Evolutionary conservation across 306 rosid genomes (phyloP).

Genomic region (Prunus mongolica): DNA sequence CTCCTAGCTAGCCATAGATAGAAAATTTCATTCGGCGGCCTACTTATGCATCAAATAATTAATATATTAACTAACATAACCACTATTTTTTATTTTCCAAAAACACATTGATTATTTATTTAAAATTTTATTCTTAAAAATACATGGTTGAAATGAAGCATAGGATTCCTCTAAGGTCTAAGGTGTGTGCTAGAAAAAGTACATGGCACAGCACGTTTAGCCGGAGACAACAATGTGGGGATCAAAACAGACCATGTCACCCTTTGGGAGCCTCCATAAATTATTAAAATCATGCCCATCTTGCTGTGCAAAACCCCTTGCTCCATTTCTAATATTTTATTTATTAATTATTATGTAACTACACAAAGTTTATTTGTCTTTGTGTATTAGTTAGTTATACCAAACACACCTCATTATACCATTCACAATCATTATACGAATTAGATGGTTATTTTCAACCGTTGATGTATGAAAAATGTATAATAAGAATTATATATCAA

Average conservation of each 20-base stretch:
- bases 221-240: constrained; percentile 29
- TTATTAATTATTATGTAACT: background rate
- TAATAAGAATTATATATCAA: background rate
- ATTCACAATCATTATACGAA: background rate
- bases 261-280: constrained; percentile 1
- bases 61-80: background rate
- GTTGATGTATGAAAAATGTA: no score
- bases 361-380: background rate
- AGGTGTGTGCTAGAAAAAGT: constrained; percentile 14
- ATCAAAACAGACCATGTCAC: constrained; percentile 23
- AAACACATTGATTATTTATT: background rate
- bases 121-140: no score
- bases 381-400: background rate
- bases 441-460: background rate
- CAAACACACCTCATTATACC: constrained; percentile 7
- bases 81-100: background rate
- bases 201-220: constrained; percentile 30
- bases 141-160: constrained; percentile 19
- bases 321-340: background rate
- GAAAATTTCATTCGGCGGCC: constrained; percentile 1
- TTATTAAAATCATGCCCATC: constrained; percentile 23
- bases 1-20: background rate
- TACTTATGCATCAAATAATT: background rate
- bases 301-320: constrained; percentile 20
- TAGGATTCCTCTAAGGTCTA: constrained; percentile 25